These are phyloP conservation scores for Fusarium sororula DNA, from an alignment of 2,329 filamentous ascomycete genomes.

Conservation along the genomic window DNA sequence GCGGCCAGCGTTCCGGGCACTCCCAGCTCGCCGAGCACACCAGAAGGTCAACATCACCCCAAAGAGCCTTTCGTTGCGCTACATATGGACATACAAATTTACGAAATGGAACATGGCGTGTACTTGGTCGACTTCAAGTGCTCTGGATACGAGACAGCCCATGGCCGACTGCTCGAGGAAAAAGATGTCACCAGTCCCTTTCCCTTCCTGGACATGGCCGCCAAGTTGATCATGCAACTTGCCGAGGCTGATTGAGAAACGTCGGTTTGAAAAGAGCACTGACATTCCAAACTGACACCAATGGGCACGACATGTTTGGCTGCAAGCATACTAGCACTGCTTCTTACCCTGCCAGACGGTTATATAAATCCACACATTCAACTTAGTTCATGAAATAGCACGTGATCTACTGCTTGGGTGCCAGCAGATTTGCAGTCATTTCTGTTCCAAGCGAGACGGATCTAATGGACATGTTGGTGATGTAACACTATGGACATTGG, in stretches of 20 bases:
- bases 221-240: slow-evolving; percentile 90
- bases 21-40: slow-evolving; percentile 33
- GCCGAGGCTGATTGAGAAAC: slow-evolving; percentile 74
- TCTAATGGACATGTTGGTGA: neutral
- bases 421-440: neutral
- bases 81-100: slow-evolving; percentile 95
- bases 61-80: slow-evolving; percentile 81
- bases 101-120: slow-evolving; percentile 90
- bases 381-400: neutral
- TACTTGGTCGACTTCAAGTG: slow-evolving; percentile 99
- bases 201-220: slow-evolving; percentile 94
- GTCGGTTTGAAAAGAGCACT: neutral
- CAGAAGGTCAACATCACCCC: slow-evolving; percentile 54
- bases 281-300: neutral
- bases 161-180: slow-evolving; percentile 82
- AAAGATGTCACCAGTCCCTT: slow-evolving; percentile 97
- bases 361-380: neutral
- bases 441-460: neutral
- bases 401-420: neutral
- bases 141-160: slow-evolving; percentile 86
- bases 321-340: neutral
- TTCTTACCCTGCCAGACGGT: neutral
- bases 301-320: neutral
- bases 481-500: neutral
- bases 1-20: slow-evolving; percentile 31